Conservation (phyloP, 345 rosid genomes). For the Eucalyptus paniculata region DNA sequence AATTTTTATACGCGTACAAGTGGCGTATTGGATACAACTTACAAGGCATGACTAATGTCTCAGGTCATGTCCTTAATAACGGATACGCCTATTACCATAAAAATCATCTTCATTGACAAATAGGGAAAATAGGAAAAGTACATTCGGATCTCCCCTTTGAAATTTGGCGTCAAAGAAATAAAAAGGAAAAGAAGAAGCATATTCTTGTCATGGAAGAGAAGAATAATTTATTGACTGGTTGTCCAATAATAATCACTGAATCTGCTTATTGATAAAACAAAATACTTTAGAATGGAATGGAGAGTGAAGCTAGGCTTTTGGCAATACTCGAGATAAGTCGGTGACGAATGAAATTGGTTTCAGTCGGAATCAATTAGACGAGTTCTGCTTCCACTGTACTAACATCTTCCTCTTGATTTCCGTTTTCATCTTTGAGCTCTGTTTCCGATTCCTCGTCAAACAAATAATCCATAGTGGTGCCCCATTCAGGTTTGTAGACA, state of each 20-base stretch:
- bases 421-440: no score
- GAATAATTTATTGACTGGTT: background rate
- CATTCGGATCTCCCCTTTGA: background rate
- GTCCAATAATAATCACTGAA: no score
- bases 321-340: background rate
- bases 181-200: background rate
- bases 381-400: background rate
- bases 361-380: background rate
- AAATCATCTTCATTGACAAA: background rate
- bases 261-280: background rate
- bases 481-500: background rate
- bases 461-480: fast-evolving
- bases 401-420: background rate
- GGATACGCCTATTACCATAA: background rate
- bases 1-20: background rate
- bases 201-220: background rate
- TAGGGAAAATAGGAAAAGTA: background rate
- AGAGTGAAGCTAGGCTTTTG: background rate
- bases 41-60: background rate
- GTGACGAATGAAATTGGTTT: background rate
- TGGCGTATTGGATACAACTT: background rate
- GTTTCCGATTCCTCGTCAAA: background rate
- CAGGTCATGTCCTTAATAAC: background rate
- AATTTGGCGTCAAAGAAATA: no score
- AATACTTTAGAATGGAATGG: background rate